Evolutionary conservation across 257 asterid genomes (phyloP), one percentile per base, ranked within the genome.

Genomic region (Echium plantagineum): DNA sequence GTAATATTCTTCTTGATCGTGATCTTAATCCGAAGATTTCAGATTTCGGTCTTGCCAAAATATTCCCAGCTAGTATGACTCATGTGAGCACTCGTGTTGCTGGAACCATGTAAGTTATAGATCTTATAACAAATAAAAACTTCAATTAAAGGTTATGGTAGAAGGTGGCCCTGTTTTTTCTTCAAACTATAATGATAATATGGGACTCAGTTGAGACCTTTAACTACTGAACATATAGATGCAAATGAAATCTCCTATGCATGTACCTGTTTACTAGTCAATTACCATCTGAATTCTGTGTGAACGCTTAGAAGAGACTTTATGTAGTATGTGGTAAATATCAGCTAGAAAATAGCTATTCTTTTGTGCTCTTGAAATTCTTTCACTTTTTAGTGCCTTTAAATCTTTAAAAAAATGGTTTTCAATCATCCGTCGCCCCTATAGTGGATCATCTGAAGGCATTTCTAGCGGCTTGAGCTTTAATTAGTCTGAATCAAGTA

Each of bases 51-150:
- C 81, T 90, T 66, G 98, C 96, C 0, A 90, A 90, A 78, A 87
- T 90, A 59, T 81, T 87, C 32, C 98, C 96, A 0, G 58, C 77
- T 55, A 67, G 82, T 26, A 57, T 75, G 21, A 87, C 96, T 62
- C 98, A 90, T 75, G 64, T 90, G 63, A 90, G 94, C 86, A 90
- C 98, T 3, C 89, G 94, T 2, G 88, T 91, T 65, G 98, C 96
- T 6, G 98, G 96, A 63, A 90, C 98, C 16, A 46, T 71, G 97
- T 90, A 63, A 85, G 97, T 79, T 71, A 47, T 31, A 47, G 21
- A n/a, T 49, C 30, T 30, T 21, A 53, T n/a, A 53, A 12, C 12
- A 53, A 18, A n/a, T n/a, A 24, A n/a, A 53, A 53, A 10, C 13
- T 7, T 53, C 57, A 53, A 17, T 53, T 0, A n/a, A 53, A n/a